Evolutionary conservation across 352 stramenopile species (phyloP), one percentile per base, ranked within the genome.

Genomic region (Phytopythium chamaehyphon): DNA sequence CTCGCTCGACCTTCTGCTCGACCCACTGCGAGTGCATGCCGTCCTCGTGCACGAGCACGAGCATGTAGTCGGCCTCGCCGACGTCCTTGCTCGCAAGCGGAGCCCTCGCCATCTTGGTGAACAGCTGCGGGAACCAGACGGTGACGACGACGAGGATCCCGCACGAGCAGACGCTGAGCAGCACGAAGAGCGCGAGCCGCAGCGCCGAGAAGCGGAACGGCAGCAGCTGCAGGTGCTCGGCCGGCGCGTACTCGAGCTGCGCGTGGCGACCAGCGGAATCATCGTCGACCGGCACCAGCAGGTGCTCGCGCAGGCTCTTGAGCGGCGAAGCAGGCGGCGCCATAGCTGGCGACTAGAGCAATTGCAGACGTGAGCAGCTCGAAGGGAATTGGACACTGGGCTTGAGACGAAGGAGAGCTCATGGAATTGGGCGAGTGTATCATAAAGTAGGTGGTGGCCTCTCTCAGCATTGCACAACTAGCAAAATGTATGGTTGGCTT

Each of bases 121-220:
- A 88, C 6, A 88, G 14, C 48, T 80, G 74, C n/a, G 77, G 74
- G 59, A 72, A 88, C 77, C 77, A 86, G 21, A 82, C 66, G 6
- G 62, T 68, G 1, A 71, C 42, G 42, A 88, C 63, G 39, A 57
- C 15, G 39, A 86, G 44, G 0, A 69, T 23, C 1, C 53, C 49
- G 53, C 69, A 55, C 6, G 67, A 66, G 26, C 2, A 10, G 1
- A 77, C 3, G 2, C 66, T 26, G 15, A 88, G 54, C 14, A 71
- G 5, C 31, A 43, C 61, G 63, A 62, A 88, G 40, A 83, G 55
- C 11, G 40, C 40, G 9, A 72, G 37, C 0, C 72, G 71, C 14
- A 63, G 7, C 24, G 36, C 49, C 14, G 69, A 83, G 31, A 62
- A 66, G 2, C 57, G 62, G 51, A 71, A 86, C 4, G 72, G 70